Evolutionary conservation across 73 alveolate genomes (phyloP).

Genomic region (Breviolum minutum): DNA sequence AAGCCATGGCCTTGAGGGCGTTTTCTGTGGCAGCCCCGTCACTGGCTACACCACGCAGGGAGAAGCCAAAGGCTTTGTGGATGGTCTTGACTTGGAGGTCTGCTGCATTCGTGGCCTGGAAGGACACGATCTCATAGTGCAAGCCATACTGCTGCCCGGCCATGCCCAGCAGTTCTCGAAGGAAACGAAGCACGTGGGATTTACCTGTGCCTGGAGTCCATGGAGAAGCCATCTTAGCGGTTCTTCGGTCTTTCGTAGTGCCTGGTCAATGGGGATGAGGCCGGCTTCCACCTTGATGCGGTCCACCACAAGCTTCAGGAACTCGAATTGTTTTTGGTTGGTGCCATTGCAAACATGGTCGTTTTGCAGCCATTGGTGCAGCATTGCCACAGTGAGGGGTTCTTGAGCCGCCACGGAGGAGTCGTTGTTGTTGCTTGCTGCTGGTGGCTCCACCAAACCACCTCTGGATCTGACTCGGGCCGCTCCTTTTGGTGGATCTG

Average conservation of each 20-base stretch:
- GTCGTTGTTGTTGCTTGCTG: not conserved
- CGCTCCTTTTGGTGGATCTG: too few relatives aligned
- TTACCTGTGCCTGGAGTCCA: not conserved
- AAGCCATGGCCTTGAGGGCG: too few relatives aligned
- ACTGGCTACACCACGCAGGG: too few relatives aligned
- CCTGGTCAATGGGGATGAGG: not conserved
- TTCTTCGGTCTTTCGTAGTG: not conserved
- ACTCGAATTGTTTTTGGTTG: not conserved
- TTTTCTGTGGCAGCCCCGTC: too few relatives aligned
- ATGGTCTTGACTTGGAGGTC: too few relatives aligned
- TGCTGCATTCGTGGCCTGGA: too few relatives aligned
- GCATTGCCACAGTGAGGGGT: not conserved
- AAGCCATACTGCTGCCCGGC: not conserved
- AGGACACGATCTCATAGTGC: too few relatives aligned
- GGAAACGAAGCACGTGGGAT: not conserved
- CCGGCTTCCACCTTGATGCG: not conserved
- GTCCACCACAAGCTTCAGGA: not conserved
- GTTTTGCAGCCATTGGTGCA: not conserved
- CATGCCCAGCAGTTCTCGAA: slow-evolving; percentile 1
- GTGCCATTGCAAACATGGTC: not conserved
- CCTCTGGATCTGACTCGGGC: not conserved
- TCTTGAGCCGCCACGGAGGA: too few relatives aligned
- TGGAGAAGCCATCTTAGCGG: not conserved
- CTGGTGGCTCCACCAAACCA: not conserved
- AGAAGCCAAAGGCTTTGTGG: too few relatives aligned